A percentile compares a stretch with the other conserved stretches of the same genome.
Conservation (phyloP, 805 yeast species). For the Yarrowia hollandica region DNA sequence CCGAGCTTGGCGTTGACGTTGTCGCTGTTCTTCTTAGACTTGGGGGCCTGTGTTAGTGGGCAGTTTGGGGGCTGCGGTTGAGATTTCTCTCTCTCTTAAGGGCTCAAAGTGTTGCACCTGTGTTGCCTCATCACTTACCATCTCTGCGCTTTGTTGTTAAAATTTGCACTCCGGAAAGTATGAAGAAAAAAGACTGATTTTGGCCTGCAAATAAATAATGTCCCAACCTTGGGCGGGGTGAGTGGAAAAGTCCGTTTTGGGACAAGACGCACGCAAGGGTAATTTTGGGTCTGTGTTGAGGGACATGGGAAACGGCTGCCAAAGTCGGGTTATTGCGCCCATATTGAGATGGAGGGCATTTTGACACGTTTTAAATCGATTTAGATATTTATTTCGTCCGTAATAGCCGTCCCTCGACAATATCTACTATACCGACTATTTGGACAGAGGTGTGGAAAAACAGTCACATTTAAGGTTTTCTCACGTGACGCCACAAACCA, state of each 20-base stretch:
- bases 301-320: no score
- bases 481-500: neutral
- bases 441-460: neutral
- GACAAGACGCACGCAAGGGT: no score
- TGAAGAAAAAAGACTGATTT: conserved; percentile 17
- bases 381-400: conserved; percentile 39
- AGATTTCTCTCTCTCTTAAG: no score
- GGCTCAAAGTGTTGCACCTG: conserved; percentile 7
- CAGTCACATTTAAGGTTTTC: conserved; percentile 16
- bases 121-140: conserved; percentile 70
- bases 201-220: no score
- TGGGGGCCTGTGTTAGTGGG: conserved; percentile 75
- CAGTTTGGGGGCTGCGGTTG: neutral
- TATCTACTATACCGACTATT: neutral
- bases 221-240: neutral
- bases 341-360: no score
- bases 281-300: no score
- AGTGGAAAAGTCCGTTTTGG: no score
- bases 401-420: neutral
- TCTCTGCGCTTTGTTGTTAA: conserved; percentile 77
- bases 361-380: no score
- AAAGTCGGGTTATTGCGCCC: no score
- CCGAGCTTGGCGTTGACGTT: conserved; percentile 98
- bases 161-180: conserved; percentile 80
- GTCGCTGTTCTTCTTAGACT: conserved; percentile 81